A percentile compares a stretch with the other conserved stretches of the same genome.
These are phyloP conservation scores for Alloteropsis semialata DNA, from an alignment of 176 grass and related monocot genomes.

Conservation along the genomic window DNA sequence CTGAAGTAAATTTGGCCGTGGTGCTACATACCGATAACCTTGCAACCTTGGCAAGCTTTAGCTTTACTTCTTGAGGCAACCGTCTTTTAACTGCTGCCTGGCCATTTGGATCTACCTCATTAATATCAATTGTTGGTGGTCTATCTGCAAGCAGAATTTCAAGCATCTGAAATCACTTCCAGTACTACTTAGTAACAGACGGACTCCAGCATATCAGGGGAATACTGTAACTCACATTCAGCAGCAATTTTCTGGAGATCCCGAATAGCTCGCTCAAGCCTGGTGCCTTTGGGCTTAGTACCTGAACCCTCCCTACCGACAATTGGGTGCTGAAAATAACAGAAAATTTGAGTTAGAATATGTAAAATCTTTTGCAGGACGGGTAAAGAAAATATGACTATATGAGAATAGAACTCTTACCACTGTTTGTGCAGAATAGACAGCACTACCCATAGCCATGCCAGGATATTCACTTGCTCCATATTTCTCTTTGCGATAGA, in stretches of 20 bases:
- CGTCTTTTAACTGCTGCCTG: slow-evolving; percentile 81
- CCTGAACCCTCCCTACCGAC: slow-evolving; percentile 67
- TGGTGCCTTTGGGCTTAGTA: slow-evolving; percentile 87
- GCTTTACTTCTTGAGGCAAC: slow-evolving; percentile 88
- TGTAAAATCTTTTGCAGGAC: background rate
- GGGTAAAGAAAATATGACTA: background rate
- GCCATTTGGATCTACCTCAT: slow-evolving; percentile 67
- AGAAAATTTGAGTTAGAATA: slow-evolving; percentile 13
- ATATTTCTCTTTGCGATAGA: slow-evolving; percentile 56
- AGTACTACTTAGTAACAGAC: slow-evolving; percentile 11
- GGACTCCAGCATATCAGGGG: slow-evolving; percentile 15
- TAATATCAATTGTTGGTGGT: slow-evolving; percentile 66
- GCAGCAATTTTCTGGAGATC: slow-evolving; percentile 90
- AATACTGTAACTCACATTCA: slow-evolving; percentile 61
- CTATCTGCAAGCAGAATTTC: slow-evolving; percentile 64
- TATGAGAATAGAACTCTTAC: slow-evolving; percentile 30
- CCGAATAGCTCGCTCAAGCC: slow-evolving; percentile 89
- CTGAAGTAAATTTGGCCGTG: slow-evolving; percentile 22
- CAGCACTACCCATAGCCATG: slow-evolving; percentile 40
- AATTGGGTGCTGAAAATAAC: slow-evolving; percentile 50
- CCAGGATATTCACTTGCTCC: slow-evolving; percentile 49
- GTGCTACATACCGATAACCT: slow-evolving; percentile 84
- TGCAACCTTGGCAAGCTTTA: slow-evolving; percentile 97
- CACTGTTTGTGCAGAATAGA: slow-evolving; percentile 58
- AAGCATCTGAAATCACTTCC: slow-evolving; percentile 39